Percentiles rank a stretch among this genome's conserved stretches.
Evolutionary conservation across 257 asterid species (phyloP).

Genomic region (Nicotiana tomentosiformis): DNA sequence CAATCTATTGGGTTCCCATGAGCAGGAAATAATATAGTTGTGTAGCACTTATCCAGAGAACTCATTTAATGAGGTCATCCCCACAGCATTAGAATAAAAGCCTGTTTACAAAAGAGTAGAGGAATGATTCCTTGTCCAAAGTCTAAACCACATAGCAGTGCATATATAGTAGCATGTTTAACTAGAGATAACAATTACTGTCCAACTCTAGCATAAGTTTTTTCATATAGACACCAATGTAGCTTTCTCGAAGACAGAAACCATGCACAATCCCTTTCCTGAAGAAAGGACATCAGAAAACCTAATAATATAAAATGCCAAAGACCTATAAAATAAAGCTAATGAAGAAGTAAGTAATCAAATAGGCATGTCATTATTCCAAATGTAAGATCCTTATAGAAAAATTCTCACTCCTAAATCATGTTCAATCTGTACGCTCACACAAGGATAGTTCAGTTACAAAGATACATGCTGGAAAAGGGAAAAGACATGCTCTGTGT

Average conservation of each 20-base stretch:
- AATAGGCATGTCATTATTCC: background rate
- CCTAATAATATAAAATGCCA: background rate
- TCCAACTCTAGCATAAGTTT: background rate
- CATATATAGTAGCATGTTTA: background rate
- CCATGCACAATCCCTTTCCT: background rate
- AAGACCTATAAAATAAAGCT: background rate
- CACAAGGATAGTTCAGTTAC: background rate
- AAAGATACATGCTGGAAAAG: background rate
- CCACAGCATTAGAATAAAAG: background rate
- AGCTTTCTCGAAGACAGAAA: background rate
- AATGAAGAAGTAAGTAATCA: conserved; percentile 1
- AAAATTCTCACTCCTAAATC: background rate
- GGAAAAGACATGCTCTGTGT: background rate
- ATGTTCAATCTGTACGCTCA: background rate
- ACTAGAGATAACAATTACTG: background rate
- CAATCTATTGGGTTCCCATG: background rate
- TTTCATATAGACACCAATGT: background rate
- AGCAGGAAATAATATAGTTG: background rate
- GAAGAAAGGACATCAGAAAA: background rate
- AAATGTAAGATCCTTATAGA: background rate
- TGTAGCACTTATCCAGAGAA: background rate
- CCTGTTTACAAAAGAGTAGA: background rate
- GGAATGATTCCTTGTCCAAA: background rate
- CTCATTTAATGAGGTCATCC: background rate
- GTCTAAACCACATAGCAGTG: background rate